Conservation (phyloP, 2,329 filamentous ascomycete genomes). For the Cytospora mali region DNA sequence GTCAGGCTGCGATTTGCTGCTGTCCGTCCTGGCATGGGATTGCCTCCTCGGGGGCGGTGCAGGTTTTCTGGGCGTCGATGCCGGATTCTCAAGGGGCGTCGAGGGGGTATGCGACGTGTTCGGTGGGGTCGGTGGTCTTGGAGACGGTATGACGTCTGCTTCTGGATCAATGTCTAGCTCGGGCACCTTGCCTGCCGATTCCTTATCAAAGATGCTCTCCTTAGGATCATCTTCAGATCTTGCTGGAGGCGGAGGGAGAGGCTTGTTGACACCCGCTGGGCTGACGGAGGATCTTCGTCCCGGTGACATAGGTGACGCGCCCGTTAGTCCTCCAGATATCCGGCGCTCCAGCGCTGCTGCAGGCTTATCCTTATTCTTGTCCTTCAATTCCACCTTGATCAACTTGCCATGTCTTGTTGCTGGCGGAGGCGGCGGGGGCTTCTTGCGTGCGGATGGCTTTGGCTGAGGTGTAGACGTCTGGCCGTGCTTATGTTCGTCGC, state of each 20-base stretch:
- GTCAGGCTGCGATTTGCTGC: conserved; percentile 45
- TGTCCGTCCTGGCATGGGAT: conserved; percentile 50
- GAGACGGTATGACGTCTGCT: conserved; percentile 35
- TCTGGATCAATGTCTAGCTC: conserved; percentile 41
- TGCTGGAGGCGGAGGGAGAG: conserved; percentile 58
- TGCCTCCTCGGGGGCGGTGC: conserved; percentile 56
- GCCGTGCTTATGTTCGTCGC: conserved; percentile 47
- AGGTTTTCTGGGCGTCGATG: conserved; percentile 41
- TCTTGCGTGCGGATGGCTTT: conserved; percentile 50
- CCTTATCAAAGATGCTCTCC: conserved; percentile 57
- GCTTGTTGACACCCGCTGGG: conserved; percentile 61
- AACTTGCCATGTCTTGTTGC: conserved; percentile 78
- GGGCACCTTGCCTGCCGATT: conserved; percentile 55
- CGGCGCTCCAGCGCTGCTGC: conserved; percentile 28
- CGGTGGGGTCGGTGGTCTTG: conserved; percentile 46
- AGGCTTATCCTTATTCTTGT: conserved; percentile 32
- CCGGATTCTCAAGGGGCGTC: conserved; percentile 36
- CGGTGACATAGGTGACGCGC: conserved; percentile 31
- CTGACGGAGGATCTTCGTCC: conserved; percentile 39
- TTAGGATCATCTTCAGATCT: conserved; percentile 50
- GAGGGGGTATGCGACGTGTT: conserved; percentile 39
- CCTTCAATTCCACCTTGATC: conserved; percentile 56
- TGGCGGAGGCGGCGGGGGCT: conserved; percentile 69
- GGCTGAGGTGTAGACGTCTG: conserved; percentile 35
- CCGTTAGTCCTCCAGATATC: conserved; percentile 29